A percentile compares a stretch with the other conserved stretches of the same genome.
These are phyloP conservation scores for Pistacia vera DNA, from an alignment of 345 rosid genomes.

Conservation along the genomic window DNA sequence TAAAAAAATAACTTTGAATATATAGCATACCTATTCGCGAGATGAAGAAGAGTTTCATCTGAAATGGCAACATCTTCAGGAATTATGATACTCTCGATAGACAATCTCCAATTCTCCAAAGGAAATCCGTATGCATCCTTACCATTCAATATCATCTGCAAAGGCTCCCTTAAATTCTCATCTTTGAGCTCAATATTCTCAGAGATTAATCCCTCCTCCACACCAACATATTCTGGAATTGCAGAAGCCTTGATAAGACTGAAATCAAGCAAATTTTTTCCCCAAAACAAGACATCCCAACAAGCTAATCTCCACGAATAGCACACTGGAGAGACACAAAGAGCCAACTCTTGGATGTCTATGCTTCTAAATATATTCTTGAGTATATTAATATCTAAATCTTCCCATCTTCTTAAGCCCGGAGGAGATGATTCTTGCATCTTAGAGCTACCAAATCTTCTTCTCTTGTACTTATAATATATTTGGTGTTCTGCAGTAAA, in stretches of 20 bases:
- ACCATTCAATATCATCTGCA: background rate
- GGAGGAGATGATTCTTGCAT: conserved; percentile 3
- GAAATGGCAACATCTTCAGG: background rate
- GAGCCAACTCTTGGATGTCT: background rate
- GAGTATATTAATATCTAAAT: background rate
- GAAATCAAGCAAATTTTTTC: background rate
- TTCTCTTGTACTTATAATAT: background rate
- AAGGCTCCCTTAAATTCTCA: too few relatives aligned
- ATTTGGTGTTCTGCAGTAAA: background rate
- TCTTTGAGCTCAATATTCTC: too few relatives aligned
- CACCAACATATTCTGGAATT: too few relatives aligned
- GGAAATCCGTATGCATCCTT: background rate
- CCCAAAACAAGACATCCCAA: background rate
- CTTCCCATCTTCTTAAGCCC: conserved; percentile 7
- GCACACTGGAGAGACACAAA: background rate
- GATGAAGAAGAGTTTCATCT: background rate
- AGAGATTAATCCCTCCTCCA: too few relatives aligned
- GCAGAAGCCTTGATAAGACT: background rate
- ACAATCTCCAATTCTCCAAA: background rate
- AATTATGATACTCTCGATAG: background rate
- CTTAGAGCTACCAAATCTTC: background rate
- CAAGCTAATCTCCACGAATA: background rate
- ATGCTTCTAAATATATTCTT: background rate
- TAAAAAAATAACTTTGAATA: too few relatives aligned
- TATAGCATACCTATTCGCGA: background rate